These are phyloP conservation scores for Boeremia exigua DNA, from an alignment of 2,329 filamentous ascomycete genomes.

Conservation along the genomic window DNA sequence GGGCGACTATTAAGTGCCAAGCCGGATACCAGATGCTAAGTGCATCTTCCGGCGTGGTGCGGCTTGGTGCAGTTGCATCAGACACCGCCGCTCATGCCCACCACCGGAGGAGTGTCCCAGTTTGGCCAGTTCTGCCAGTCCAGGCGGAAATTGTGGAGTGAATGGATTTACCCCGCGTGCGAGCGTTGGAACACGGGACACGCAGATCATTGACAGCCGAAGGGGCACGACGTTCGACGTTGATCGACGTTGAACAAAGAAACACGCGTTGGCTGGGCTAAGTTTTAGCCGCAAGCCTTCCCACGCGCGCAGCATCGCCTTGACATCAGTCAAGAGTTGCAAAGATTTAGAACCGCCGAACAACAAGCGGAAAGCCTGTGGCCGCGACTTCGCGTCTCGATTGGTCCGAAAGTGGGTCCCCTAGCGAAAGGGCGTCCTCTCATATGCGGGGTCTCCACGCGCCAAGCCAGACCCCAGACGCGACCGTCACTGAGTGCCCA, in stretches of 20 bases:
- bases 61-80: constrained; percentile 17
- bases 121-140: constrained; percentile 8
- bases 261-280: constrained; percentile 9
- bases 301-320: constrained; percentile 12
- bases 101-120: constrained; percentile 18
- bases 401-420: constrained; percentile 25
- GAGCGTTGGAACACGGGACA: constrained; percentile 11
- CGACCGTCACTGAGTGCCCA: constrained; percentile 12
- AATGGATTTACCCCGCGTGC: constrained; percentile 22
- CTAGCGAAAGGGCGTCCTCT: constrained; percentile 16
- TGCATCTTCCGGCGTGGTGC: constrained; percentile 17
- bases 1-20: constrained; percentile 6
- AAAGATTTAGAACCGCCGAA: not conserved
- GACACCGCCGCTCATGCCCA: constrained; percentile 1
- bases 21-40: constrained; percentile 12
- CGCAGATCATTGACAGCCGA: constrained; percentile 9
- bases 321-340: constrained; percentile 17
- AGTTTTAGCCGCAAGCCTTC: constrained; percentile 3
- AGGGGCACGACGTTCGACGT: not conserved
- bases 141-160: constrained; percentile 19
- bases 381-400: constrained; percentile 7
- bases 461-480: constrained; percentile 35
- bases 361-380: constrained; percentile 7
- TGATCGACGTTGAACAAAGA: constrained; percentile 18
- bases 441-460: constrained; percentile 38